Evolutionary conservation across 2,329 filamentous ascomycete species (phyloP), one percentile per base, ranked within the genome.

Genomic region (Fusarium palustre): DNA sequence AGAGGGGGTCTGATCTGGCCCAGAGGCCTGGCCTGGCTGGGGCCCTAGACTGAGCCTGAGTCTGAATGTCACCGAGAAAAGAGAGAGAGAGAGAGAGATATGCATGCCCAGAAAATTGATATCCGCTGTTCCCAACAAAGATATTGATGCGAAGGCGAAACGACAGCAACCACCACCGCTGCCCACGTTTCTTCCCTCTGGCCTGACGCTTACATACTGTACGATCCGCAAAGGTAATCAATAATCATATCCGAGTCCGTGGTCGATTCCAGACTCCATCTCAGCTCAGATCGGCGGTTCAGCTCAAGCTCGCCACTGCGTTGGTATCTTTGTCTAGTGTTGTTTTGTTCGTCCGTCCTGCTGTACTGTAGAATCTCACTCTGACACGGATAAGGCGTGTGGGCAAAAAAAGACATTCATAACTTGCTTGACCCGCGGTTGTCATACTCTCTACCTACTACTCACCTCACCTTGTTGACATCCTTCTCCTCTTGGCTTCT

Each of bases 371-470:
- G 15, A 36, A 20, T 47, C 36, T 33, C 33, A 43, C 24, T 36
- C 41, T n/a, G 42, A 52, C 34, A 52, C 31, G 48, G 30, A 66
- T 59, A 54, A 71, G 42, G 42, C 41, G 33, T 34, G 25, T 30
- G 64, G 12, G 38, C 9, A 25, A n/a, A 28, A 36, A 45, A 42
- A 55, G 45, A 47, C 46, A 63, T 71, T 71, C 68, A 71, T 71
- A 69, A 71, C 70, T 50, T 64, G 43, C 18, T 46, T 52, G 31
- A 54, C 45, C 53, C 53, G 52, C 57, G 53, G 45, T 25, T 46
- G 38, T 52, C 72, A 46, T 45, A 25, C 46, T 22, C 47, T 50
- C 33, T 39, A 13, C 25, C 24, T 36, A 28, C 28, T 38, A 18
- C 11, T 46, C 28, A 31, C 47, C 31, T 72, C 38, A 50, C 49